These are phyloP conservation scores for Endoconidiophora laricicola DNA, from an alignment of 2,329 filamentous ascomycete genomes.

Conservation along the genomic window DNA sequence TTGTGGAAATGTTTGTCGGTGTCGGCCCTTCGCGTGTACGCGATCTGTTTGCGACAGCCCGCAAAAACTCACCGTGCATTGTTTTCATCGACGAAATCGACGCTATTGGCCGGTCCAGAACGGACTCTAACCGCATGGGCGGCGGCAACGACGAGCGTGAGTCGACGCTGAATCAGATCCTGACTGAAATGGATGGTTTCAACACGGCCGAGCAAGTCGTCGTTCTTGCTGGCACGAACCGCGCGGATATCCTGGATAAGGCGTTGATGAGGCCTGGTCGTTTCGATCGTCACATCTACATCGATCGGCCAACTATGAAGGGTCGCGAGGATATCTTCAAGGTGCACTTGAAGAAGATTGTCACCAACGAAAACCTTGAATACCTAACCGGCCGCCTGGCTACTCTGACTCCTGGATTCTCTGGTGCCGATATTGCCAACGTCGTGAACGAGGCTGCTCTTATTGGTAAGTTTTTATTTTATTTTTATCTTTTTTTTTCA, in stretches of 20 bases:
- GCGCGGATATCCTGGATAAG: constrained; percentile 86
- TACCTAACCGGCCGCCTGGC: constrained; percentile 76
- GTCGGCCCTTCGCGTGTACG: constrained; percentile 90
- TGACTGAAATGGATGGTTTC: constrained; percentile 99
- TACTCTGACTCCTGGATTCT: constrained; percentile 88
- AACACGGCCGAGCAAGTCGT: constrained; percentile 94
- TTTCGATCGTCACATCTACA: constrained; percentile 91
- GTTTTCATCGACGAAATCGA: constrained; percentile 99
- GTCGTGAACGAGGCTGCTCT: constrained; percentile 95
- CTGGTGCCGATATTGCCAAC: constrained; percentile 95
- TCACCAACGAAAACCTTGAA: constrained; percentile 78
- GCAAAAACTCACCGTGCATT: constrained; percentile 94
- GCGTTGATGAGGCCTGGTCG: constrained; percentile 91
- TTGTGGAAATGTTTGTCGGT: constrained; percentile 99
- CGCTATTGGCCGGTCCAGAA: constrained; percentile 81
- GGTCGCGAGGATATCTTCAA: constrained; percentile 91
- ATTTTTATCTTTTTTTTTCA: too few relatives aligned
- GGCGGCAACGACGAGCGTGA: constrained; percentile 96
- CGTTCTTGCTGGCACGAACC: constrained; percentile 89
- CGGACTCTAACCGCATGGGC: constrained; percentile 52
- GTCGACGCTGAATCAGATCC: constrained; percentile 90
- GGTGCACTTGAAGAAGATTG: constrained; percentile 87
- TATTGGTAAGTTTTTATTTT: constrained; percentile 49
- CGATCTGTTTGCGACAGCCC: constrained; percentile 83
- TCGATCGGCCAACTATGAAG: constrained; percentile 92